phyloP scores from a whole-genome alignment of 2,329 filamentous ascomycete genomes.

The Rasamsonia emersonii region DNA sequence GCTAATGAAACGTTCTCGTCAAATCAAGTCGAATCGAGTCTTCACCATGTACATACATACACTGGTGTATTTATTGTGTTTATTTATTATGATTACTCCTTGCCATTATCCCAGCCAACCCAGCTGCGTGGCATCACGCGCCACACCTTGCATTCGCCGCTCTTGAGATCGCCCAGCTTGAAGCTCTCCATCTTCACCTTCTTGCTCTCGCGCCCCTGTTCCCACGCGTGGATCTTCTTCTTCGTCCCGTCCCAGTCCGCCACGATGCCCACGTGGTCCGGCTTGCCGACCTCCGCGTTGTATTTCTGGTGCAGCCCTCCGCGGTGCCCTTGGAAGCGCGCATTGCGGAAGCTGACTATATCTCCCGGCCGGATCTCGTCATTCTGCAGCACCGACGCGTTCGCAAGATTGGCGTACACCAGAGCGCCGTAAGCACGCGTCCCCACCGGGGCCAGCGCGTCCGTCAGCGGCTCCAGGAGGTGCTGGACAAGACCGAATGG shows the following conservation, averaged over 20 bases:
- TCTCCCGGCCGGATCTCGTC: slow-evolving; percentile 93
- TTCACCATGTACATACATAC: too few species aligned
- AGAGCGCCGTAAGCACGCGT: slow-evolving; percentile 81
- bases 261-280: slow-evolving; percentile 80
- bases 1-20: too few species aligned
- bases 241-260: slow-evolving; percentile 97
- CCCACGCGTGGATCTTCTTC: slow-evolving; percentile 93
- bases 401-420: slow-evolving; percentile 91
- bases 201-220: slow-evolving; percentile 86
- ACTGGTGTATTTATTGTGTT: too few species aligned
- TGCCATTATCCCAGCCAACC: slow-evolving; percentile 68
- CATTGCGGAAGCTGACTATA: slow-evolving; percentile 85
- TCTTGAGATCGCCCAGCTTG: slow-evolving; percentile 81
- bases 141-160: slow-evolving; percentile 96
- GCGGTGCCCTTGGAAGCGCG: slow-evolving; percentile 89
- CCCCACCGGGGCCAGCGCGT: slow-evolving; percentile 76
- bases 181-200: slow-evolving; percentile 94
- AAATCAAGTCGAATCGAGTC: too few species aligned
- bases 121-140: slow-evolving; percentile 84
- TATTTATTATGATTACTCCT: too few species aligned
- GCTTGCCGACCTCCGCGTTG: slow-evolving; percentile 75
- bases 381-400: slow-evolving; percentile 79
- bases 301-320: slow-evolving; percentile 96
- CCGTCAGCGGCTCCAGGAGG: slow-evolving; percentile 62
- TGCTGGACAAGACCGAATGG: slow-evolving; percentile 70